Conservation (phyloP, 2,329 filamentous ascomycete genomes). For the Neofusicoccum ribis region DNA sequence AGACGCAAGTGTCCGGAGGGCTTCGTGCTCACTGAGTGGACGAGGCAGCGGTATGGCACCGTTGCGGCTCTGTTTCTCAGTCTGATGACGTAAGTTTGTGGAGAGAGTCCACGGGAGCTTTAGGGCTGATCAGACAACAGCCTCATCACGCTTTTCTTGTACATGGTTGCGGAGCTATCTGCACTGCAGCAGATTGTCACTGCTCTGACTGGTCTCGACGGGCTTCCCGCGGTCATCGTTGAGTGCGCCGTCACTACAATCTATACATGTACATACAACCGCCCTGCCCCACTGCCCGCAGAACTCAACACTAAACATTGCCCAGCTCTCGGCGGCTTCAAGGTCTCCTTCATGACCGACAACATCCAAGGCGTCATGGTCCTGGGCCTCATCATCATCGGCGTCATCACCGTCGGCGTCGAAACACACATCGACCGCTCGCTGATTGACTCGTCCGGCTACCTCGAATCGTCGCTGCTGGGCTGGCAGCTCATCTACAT, state of each 20-base stretch:
- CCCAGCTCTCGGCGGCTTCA: conserved; percentile 75
- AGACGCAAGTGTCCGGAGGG: conserved; percentile 77
- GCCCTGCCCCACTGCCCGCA: not conserved
- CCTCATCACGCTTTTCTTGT: conserved; percentile 77
- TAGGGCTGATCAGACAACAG: conserved; percentile 27
- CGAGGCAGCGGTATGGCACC: conserved; percentile 72
- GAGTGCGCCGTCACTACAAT: conserved; percentile 77
- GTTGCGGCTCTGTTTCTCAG: conserved; percentile 72
- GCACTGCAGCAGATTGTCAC: conserved; percentile 77
- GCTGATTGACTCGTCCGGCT: conserved; percentile 67
- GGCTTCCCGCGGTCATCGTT: conserved; percentile 74
- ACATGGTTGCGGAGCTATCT: conserved; percentile 84
- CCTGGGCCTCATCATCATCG: conserved; percentile 70
- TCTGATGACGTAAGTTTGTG: conserved; percentile 60
- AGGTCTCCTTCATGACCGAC: conserved; percentile 81
- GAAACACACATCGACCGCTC: conserved; percentile 70
- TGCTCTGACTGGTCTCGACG: conserved; percentile 71
- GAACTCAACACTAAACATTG: not conserved
- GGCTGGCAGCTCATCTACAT: conserved; percentile 89
- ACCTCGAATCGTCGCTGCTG: conserved; percentile 68
- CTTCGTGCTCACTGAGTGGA: conserved; percentile 84
- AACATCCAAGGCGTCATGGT: conserved; percentile 81
- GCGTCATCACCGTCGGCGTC: conserved; percentile 74
- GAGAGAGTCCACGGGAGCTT: not conserved
- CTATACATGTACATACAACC: conserved; percentile 67